phyloP scores from a whole-genome alignment of 768 basidiomycete genomes.

The Udeniomyces megalosporus region DNA sequence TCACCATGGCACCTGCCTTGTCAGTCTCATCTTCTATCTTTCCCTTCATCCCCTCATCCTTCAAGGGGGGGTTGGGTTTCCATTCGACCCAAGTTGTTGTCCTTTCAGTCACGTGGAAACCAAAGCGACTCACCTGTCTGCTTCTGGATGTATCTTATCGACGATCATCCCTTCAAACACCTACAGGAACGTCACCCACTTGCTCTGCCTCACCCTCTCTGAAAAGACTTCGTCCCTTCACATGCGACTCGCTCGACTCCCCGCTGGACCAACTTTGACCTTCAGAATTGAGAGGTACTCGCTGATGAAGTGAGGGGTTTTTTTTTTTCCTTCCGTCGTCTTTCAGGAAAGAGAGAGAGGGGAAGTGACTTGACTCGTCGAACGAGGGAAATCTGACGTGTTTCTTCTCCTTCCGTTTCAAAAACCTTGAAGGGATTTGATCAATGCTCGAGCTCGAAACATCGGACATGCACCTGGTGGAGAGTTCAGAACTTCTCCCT shows the following conservation, averaged over 20 bases:
- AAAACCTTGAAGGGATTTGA: slow-evolving; percentile 25
- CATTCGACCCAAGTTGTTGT: too few relatives aligned
- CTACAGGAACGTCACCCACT: slow-evolving; percentile 58
- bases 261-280: slow-evolving; percentile 80
- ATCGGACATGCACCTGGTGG: slow-evolving; percentile 28
- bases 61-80: too few relatives aligned
- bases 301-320: slow-evolving; percentile 44
- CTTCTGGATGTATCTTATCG: too few relatives aligned
- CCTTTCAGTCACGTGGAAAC: too few relatives aligned
- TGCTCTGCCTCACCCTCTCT: slow-evolving; percentile 80
- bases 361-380: too few relatives aligned
- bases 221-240: slow-evolving; percentile 58
- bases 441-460: slow-evolving; percentile 26
- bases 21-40: neutral
- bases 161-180: neutral
- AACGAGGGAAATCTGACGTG: too few relatives aligned
- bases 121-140: too few relatives aligned
- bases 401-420: neutral
- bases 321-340: neutral
- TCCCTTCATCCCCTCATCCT: neutral
- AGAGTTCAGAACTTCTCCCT: slow-evolving; percentile 67
- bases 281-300: slow-evolving; percentile 88
- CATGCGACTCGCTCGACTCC: slow-evolving; percentile 67
- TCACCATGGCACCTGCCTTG: slow-evolving; percentile 77
- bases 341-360: neutral